Base-by-base conservation (phyloP, 2,329 filamentous ascomycete genomes). In the Phoma sp. region DNA sequence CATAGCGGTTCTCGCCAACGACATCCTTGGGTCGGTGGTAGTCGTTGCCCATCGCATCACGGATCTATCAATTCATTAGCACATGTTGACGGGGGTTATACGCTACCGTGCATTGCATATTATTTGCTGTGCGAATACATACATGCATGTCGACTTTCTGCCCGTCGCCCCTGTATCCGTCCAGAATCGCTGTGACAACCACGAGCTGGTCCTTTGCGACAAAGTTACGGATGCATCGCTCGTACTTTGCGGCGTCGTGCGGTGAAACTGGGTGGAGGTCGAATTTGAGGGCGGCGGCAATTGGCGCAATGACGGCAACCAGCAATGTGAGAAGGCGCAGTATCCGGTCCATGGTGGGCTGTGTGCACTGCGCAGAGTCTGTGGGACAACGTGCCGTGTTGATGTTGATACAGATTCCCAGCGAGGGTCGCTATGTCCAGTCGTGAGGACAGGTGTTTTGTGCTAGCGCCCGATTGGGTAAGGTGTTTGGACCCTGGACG, bases 141-240 rank as follows among this genome's bases (percentile, higher is more conserved):
- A 97, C 93, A 78, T 96, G 89, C 84, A 99, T 95, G 76, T 98
- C 96, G 61, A 98, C 86, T 67, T 85, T 80, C 86, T 96, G 93
- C 47, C 95, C 95, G 81, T 99, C 95, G 53, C 92, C 93, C 78
- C 89, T 91, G 64, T 80, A 80, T n/a, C 95, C 95, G 74, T 88
- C 86, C 51, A 96, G 84, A 55, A 87, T 96, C 49, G 93, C 91
- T 52, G 93, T 98, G 47, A 99, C 93, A 28, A 98, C 93, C 34
- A 99, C 95, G 62, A 99, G 81, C 61, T 95, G 96, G 73, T 97
- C 92, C 78, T 87, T 90, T 57, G 86, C 84, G 63, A 97, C 93
- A 76, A 97, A 99, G 81, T 99, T 99, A 75, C 93, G 87, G 76
- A 99, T 90, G 81, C 95, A 99, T 80, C 93, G 86, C 79, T 93